Evolutionary conservation across 441 rosid species (phyloP), one percentile per base, ranked within the genome.

Genomic region (Erysimum pusillum): DNA sequence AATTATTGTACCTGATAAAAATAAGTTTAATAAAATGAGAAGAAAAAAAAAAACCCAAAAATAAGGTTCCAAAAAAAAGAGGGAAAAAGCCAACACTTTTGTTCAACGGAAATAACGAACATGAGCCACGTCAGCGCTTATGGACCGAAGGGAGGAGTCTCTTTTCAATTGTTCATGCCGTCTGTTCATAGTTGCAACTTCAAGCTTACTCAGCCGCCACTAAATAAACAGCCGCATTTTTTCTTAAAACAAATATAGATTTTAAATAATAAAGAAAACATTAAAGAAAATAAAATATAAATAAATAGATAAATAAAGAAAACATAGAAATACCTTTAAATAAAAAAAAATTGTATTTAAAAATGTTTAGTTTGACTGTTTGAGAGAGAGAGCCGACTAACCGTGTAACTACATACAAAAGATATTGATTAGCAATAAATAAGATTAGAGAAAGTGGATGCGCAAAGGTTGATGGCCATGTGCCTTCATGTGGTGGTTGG

Each of bases 401-500:
- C 28, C 28, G 28, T 25, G 28, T 25, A 25, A 25, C 28, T 25
- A 25, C 28, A 25, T 25, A 25, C 28, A 25, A 25, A 25, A 25
- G 28, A 25, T n/a, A 54, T 28, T 28, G 3, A 7, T 28, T 54
- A 28, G 36, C n/a, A 31, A 13, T 7, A 28, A 56, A 56, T 56
- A 13, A 31, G 20, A 31, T 56, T 28, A 56, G 17, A 32, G 38
- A 56, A 56, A 25, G 60, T 28, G 35, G 60, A 54, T 28, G 60
- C 18, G 15, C 25, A 13, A 31, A 48, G 25, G 53, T 48, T 13
- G 7, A 32, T 28, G 61, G 61, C 38, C 61, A 31, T 56, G 38
- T 54, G 60, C 60, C 9, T 54, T 28, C 60, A 54, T 54, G 61
- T 56, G 61, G 61, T 56, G 18, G 61, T 56, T 56, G 38, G 38